Conservation (phyloP, 352 stramenopile genomes). For the Blastocystis sp. region DNA sequence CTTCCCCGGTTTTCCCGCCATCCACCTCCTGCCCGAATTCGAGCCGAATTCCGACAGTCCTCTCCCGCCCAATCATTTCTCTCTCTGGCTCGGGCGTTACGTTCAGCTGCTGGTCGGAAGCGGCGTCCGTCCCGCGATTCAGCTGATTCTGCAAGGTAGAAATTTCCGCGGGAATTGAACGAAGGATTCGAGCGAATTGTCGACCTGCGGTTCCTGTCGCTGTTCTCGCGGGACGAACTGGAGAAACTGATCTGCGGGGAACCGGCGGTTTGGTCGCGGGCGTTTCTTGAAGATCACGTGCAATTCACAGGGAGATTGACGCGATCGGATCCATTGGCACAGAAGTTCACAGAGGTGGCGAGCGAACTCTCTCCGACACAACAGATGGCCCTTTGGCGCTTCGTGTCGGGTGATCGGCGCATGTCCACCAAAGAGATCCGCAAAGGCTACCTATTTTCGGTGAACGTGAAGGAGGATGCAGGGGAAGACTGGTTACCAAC, state of each 20-base stretch:
- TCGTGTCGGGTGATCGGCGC: neutral
- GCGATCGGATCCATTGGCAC: neutral
- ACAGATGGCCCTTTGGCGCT: neutral
- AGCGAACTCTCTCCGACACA: neutral
- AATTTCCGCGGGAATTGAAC: neutral
- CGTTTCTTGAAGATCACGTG: neutral
- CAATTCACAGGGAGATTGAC: neutral
- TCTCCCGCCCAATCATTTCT: neutral
- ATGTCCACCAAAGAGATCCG: neutral
- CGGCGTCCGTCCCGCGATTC: neutral
- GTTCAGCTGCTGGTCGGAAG: neutral
- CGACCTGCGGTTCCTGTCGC: neutral
- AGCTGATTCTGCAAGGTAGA: neutral
- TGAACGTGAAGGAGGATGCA: neutral
- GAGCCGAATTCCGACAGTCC: neutral
- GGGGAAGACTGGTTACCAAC: neutral
- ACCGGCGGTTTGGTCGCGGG: neutral
- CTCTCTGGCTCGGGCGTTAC: neutral
- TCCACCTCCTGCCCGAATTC: neutral
- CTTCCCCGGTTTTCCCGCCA: neutral
- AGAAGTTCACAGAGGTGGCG: neutral
- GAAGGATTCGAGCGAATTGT: neutral
- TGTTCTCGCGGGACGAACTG: constrained; percentile 31
- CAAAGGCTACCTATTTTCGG: neutral
- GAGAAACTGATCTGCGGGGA: neutral